A percentile compares a stretch with the other conserved stretches of the same genome.
These are phyloP conservation scores for Gonapodya prolifera DNA, from an alignment of 192 early-diverging fungal species.

Conservation along the genomic window DNA sequence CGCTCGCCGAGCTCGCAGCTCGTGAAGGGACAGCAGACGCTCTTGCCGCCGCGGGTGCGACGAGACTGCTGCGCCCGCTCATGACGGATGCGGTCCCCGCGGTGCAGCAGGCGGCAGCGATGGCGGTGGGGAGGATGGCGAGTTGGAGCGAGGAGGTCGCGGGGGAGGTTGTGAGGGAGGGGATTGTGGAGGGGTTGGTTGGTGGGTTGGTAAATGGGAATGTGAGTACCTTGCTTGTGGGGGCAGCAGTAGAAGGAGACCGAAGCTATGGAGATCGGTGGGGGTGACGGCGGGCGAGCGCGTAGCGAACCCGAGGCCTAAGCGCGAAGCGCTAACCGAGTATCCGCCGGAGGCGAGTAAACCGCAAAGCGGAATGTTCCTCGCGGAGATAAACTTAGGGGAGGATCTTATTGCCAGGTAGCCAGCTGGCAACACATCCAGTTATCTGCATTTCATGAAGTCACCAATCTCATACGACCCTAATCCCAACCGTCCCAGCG, in stretches of 20 bases:
- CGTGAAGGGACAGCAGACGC: slow-evolving; percentile 45
- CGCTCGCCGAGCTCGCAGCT: slow-evolving; percentile 39
- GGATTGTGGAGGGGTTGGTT: slow-evolving; percentile 40
- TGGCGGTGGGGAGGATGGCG: slow-evolving; percentile 42
- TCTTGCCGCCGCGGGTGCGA: slow-evolving; percentile 31
- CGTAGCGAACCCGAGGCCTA: no score
- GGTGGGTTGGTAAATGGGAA: slow-evolving; percentile 36
- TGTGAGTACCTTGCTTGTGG: slow-evolving; percentile 15
- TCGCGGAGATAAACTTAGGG: background rate
- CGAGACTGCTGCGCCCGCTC: slow-evolving; percentile 36
- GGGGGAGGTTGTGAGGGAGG: slow-evolving; percentile 35
- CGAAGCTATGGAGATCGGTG: background rate
- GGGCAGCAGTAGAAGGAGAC: background rate
- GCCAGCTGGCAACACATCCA: background rate
- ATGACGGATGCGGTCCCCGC: slow-evolving; percentile 39
- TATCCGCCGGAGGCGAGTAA: no score
- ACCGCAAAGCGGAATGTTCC: no score
- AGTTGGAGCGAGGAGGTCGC: slow-evolving; percentile 44
- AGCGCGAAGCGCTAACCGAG: no score
- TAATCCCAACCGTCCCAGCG: no score
- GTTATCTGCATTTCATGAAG: background rate
- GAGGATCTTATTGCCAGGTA: background rate
- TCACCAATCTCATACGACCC: background rate
- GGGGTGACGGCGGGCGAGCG: no score
- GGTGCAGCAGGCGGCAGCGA: slow-evolving; percentile 44